A percentile compares a stretch with the other conserved stretches of the same genome.
These are phyloP conservation scores for Sanguinoderma infundibulare DNA, from an alignment of 1,284 basidiomycete genomes.

Conservation along the genomic window DNA sequence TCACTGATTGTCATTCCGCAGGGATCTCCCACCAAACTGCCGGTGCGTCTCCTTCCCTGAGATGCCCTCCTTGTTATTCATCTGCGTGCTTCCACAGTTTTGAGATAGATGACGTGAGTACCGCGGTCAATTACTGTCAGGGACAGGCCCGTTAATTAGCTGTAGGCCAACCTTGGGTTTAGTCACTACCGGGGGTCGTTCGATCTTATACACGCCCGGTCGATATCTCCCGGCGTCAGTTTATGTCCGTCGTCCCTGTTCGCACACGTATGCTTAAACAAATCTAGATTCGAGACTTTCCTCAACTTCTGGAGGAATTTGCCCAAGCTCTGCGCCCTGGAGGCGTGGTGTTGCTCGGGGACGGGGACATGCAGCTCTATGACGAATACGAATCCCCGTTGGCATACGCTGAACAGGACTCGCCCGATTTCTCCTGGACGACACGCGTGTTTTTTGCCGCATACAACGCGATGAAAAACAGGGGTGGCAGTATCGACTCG, in stretches of 20 bases:
- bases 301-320: constrained; percentile 34
- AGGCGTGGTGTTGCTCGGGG: constrained; percentile 37
- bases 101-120: constrained; percentile 39
- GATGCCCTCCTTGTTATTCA: not conserved
- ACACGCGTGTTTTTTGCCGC: constrained; percentile 39
- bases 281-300: constrained; percentile 38
- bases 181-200: constrained; percentile 35
- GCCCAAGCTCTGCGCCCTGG: constrained; percentile 36
- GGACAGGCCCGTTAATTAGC: constrained; percentile 5
- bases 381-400: constrained; percentile 36
- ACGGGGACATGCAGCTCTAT: constrained; percentile 41
- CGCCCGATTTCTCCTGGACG: constrained; percentile 35
- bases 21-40: constrained; percentile 37
- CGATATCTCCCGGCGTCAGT: constrained; percentile 34
- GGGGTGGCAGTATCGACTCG: constrained; percentile 36
- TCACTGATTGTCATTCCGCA: constrained; percentile 12
- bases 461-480: constrained; percentile 40
- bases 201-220: constrained; percentile 39
- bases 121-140: not conserved
- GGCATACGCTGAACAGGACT: constrained; percentile 31
- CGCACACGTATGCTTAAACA: not conserved
- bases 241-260: not conserved
- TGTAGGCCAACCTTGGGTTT: constrained; percentile 40
- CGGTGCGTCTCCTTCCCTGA: constrained; percentile 29
- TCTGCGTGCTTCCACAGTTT: constrained; percentile 27